Conservation (phyloP, 2,329 filamentous ascomycete species). For the Paracorniculantispora psalliotae region DNA sequence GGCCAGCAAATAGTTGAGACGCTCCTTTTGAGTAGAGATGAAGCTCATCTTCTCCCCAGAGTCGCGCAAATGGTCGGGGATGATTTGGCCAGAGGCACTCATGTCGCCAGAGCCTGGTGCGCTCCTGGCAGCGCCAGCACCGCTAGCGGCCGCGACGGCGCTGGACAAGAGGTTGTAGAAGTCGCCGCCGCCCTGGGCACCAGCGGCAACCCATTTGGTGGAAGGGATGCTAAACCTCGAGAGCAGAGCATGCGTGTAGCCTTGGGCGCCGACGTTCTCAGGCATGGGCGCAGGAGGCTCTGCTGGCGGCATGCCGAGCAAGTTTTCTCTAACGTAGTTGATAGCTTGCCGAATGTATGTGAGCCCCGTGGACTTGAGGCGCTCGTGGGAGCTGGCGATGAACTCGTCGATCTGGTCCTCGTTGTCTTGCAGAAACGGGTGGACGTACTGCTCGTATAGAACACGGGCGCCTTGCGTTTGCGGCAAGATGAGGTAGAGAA, state of each 20-base stretch:
- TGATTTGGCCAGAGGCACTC: slow-evolving; percentile 52
- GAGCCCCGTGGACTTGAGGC: slow-evolving; percentile 70
- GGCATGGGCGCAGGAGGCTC: slow-evolving; percentile 32
- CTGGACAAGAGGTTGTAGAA: slow-evolving; percentile 74
- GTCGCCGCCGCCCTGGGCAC: slow-evolving; percentile 49
- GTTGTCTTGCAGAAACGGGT: slow-evolving; percentile 84
- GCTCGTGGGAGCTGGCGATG: slow-evolving; percentile 76
- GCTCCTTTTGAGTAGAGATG: slow-evolving; percentile 73
- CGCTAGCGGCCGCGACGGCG: slow-evolving; percentile 61
- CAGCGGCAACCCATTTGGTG: slow-evolving; percentile 50
- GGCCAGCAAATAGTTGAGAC: slow-evolving; percentile 66
- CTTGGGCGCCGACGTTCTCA: slow-evolving; percentile 41
- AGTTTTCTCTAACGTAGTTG: slow-evolving; percentile 66
- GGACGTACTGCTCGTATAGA: slow-evolving; percentile 78
- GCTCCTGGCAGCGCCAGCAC: slow-evolving; percentile 33
- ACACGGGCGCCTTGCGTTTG: slow-evolving; percentile 90
- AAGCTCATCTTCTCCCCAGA: slow-evolving; percentile 66
- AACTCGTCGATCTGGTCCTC: slow-evolving; percentile 86
- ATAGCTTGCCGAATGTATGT: slow-evolving; percentile 68
- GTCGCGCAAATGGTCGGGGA: slow-evolving; percentile 63
- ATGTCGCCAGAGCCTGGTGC: slow-evolving; percentile 17
- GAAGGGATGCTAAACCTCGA: slow-evolving; percentile 80
- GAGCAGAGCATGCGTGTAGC: slow-evolving; percentile 77
- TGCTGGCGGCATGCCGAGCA: slow-evolving; percentile 69
- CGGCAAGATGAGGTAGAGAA: slow-evolving; percentile 93